Evolutionary conservation across 2,329 filamentous ascomycete species (phyloP).

Genomic region (Cladosporium halotolerans): DNA sequence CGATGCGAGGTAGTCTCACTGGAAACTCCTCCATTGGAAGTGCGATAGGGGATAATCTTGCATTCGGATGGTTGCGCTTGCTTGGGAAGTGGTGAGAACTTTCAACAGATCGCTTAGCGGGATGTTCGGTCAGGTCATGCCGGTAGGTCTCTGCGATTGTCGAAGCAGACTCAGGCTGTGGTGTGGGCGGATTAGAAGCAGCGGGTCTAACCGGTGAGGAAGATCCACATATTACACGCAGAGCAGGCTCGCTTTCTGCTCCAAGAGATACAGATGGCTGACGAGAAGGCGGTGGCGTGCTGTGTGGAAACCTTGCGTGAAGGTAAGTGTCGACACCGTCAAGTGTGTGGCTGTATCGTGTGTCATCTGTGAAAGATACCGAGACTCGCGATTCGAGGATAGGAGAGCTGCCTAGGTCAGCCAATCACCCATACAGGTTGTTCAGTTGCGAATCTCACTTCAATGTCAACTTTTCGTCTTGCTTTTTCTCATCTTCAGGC

Average conservation of each 20-base stretch:
- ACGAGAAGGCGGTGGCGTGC: constrained; percentile 10
- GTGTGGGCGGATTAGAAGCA: constrained; percentile 28
- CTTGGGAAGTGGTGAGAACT: constrained; percentile 17
- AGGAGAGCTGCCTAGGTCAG: constrained; percentile 3
- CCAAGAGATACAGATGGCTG: constrained; percentile 11
- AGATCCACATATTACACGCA: constrained; percentile 13
- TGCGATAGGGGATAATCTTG: constrained; percentile 17
- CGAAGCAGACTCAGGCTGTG: constrained; percentile 22
- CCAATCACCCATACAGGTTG: background rate
- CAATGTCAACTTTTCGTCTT: no score
- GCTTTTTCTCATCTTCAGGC: background rate
- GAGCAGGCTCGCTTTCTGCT: constrained; percentile 6
- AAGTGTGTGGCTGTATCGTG: constrained; percentile 21
- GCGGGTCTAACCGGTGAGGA: constrained; percentile 26
- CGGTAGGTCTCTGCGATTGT: constrained; percentile 24
- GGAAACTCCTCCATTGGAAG: constrained; percentile 26
- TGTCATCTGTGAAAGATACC: constrained; percentile 28
- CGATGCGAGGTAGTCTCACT: constrained; percentile 22
- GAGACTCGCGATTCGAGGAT: constrained; percentile 30
- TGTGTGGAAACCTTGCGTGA: constrained; percentile 13
- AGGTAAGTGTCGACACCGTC: constrained; percentile 26
- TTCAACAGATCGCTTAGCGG: constrained; percentile 21
- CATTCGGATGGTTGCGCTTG: background rate
- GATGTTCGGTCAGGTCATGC: constrained; percentile 18
- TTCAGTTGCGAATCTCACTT: no score